A percentile compares a stretch with the other conserved stretches of the same genome.
Evolutionary conservation across 139 green algal species (phyloP).

Genomic region (Chlamydomonas applanata): DNA sequence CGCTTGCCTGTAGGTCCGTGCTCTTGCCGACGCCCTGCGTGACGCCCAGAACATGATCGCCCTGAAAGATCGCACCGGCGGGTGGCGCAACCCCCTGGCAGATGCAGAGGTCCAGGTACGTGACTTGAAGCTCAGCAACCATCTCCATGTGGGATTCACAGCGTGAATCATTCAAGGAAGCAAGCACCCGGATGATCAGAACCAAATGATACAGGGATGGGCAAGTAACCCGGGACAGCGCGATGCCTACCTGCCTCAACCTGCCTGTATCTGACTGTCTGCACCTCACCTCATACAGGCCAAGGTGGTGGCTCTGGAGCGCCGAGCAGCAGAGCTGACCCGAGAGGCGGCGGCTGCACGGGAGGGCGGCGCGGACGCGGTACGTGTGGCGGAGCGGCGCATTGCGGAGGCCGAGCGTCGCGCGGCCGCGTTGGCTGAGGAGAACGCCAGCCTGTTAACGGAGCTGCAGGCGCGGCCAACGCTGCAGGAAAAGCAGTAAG

Average conservation of each 20-base stretch:
- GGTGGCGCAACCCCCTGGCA: slow-evolving; percentile 24
- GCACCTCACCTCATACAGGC: slow-evolving; percentile 2
- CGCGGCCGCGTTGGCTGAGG: slow-evolving; percentile 35
- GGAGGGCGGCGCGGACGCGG: slow-evolving; percentile 32
- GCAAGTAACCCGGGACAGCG: no score
- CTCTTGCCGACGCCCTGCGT: slow-evolving; percentile 50
- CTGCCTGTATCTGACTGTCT: background rate
- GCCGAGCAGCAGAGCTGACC: slow-evolving; percentile 34
- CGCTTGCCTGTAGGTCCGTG: slow-evolving; percentile 35
- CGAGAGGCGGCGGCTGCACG: slow-evolving; percentile 32
- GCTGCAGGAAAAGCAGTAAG: slow-evolving; percentile 18
- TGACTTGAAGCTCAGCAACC: no score
- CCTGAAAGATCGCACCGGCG: slow-evolving; percentile 36
- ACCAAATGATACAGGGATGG: no score
- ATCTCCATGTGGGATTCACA: no score
- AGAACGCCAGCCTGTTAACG: slow-evolving; percentile 45
- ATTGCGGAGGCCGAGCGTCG: slow-evolving; percentile 49
- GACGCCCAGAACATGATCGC: slow-evolving; percentile 65
- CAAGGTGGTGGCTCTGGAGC: slow-evolving; percentile 29
- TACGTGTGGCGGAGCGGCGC: slow-evolving; percentile 30
- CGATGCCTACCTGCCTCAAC: no score
- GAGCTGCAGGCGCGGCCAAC: slow-evolving; percentile 50
- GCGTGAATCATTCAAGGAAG: no score
- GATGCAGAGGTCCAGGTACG: slow-evolving; percentile 31
- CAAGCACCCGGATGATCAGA: no score